A percentile compares a stretch with the other conserved stretches of the same genome.
phyloP scores from a whole-genome alignment of 495 filamentous ascomycete species.

The Tuber magnatum region DNA sequence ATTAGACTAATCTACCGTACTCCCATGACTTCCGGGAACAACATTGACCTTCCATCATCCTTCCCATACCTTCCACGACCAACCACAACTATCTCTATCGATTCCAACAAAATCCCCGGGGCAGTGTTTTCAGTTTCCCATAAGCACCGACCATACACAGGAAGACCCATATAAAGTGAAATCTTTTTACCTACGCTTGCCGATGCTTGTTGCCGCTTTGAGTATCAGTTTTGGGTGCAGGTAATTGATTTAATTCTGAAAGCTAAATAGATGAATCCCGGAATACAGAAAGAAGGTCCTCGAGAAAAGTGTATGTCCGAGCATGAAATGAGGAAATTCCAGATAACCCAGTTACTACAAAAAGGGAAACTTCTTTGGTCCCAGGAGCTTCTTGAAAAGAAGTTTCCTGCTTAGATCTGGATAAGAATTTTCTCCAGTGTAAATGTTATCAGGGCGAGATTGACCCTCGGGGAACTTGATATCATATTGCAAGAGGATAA shows the following conservation, averaged over 20 bases:
- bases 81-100: too few species aligned
- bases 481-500: conserved; percentile 48
- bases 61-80: too few species aligned
- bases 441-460: conserved; percentile 40
- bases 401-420: conserved; percentile 41
- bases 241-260: neutral
- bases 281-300: neutral
- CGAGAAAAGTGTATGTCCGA: neutral
- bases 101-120: too few species aligned
- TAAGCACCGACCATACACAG: too few species aligned
- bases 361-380: conserved; percentile 17
- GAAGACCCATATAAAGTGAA: too few species aligned
- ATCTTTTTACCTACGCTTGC: too few species aligned
- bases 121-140: too few species aligned
- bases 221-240: too few species aligned
- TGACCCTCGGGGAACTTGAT: conserved; percentile 45
- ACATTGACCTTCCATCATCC: too few species aligned
- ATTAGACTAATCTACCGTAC: too few species aligned
- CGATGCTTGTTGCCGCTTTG: too few species aligned
- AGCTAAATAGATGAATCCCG: neutral
- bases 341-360: neutral
- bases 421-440: conserved; percentile 42
- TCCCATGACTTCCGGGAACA: too few species aligned
- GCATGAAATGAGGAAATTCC: neutral
- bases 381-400: conserved; percentile 37